These are phyloP conservation scores for Penicillium sp. DNA, from an alignment of 2,329 filamentous ascomycete species.

Conservation along the genomic window DNA sequence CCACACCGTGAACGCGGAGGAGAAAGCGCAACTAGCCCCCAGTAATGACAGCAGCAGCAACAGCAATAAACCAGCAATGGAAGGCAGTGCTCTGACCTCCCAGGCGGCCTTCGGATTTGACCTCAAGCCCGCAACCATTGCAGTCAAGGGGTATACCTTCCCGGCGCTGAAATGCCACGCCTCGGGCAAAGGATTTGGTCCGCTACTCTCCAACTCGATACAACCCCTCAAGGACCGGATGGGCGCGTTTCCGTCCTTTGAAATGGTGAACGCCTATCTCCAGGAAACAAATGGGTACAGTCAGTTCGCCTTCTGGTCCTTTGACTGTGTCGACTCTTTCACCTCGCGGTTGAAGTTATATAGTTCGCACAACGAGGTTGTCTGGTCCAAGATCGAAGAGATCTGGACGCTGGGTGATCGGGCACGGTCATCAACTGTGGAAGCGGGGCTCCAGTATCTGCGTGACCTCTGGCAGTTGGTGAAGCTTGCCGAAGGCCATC, in stretches of 20 bases:
- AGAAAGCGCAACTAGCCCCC: not conserved
- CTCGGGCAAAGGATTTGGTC: not conserved
- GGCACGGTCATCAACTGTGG: not conserved
- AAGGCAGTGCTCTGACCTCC: slow-evolving; percentile 11
- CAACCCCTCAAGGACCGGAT: not conserved
- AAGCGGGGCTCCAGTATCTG: not conserved
- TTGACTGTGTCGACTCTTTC: slow-evolving; percentile 18
- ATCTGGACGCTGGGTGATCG: not conserved
- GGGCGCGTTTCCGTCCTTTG: slow-evolving; percentile 4
- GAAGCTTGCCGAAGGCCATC: slow-evolving; percentile 10
- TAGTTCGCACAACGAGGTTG: not conserved
- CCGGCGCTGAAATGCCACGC: slow-evolving; percentile 20
- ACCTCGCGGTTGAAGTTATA: slow-evolving; percentile 9
- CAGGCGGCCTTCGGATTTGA: slow-evolving; percentile 30
- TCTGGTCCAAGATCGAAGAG: slow-evolving; percentile 2
- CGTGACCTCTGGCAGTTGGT: slow-evolving; percentile 10
- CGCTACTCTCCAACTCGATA: not conserved
- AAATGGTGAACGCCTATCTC: slow-evolving; percentile 18
- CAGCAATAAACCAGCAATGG: not conserved
- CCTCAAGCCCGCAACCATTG: slow-evolving; percentile 14
- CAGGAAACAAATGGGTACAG: slow-evolving; percentile 15
- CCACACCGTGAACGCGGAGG: not conserved
- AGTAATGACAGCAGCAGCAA: too few species aligned
- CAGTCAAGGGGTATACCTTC: slow-evolving; percentile 31
- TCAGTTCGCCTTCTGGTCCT: slow-evolving; percentile 23